Conservation (phyloP, 331 rosid species). For the Arachis monticola region DNA sequence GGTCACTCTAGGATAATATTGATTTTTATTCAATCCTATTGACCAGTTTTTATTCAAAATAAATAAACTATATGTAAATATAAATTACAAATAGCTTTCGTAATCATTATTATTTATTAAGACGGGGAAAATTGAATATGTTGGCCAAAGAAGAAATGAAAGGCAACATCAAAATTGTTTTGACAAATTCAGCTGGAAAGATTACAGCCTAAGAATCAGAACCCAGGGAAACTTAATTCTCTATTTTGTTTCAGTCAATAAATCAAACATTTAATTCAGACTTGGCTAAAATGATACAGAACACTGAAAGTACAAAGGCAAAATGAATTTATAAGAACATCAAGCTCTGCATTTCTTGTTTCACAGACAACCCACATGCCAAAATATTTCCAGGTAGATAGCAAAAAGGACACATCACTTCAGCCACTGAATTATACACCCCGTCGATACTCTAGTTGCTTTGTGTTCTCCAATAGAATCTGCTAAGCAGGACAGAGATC, state of each 20-base stretch:
- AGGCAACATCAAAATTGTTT: neutral
- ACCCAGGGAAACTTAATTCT: neutral
- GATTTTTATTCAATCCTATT: no score
- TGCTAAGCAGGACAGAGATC: constrained; percentile 43
- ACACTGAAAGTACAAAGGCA: neutral
- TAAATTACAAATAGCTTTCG: neutral
- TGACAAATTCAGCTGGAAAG: neutral
- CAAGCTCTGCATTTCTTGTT: constrained; percentile 14
- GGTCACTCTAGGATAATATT: no score
- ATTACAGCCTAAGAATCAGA: neutral
- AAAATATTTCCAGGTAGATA: neutral
- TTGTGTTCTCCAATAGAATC: constrained; percentile 76
- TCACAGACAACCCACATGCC: neutral
- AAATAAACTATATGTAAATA: no score
- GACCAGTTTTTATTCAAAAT: no score
- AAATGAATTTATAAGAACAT: constrained; percentile 12
- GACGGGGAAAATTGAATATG: neutral
- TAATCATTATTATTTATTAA: neutral
- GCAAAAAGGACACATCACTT: constrained; percentile 11
- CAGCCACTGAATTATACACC: constrained; percentile 49
- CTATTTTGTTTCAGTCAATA: no score
- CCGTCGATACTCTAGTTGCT: constrained; percentile 70
- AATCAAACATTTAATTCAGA: neutral
- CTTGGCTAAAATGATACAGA: neutral
- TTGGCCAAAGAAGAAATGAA: neutral